A percentile compares a stretch with the other conserved stretches of the same genome.
These are phyloP conservation scores for Pythium scleroteichum DNA, from an alignment of 352 stramenopile genomes.

Conservation along the genomic window DNA sequence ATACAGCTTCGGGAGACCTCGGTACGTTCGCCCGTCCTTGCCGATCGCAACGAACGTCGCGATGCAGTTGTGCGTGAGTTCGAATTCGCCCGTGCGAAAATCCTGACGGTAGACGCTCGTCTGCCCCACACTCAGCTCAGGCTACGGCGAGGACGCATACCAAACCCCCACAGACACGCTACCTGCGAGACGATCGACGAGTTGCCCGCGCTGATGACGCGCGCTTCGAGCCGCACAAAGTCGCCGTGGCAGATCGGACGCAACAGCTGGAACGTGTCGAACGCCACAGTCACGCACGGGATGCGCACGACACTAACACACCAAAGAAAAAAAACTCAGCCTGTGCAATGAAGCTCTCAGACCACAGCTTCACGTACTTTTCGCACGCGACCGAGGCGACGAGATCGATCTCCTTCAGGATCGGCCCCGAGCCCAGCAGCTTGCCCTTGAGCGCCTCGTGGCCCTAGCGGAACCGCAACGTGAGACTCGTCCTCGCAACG, in stretches of 20 bases:
- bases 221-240: slow-evolving; percentile 42
- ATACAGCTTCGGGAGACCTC: slow-evolving; percentile 28
- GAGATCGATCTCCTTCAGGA: slow-evolving; percentile 53
- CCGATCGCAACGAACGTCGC: slow-evolving; percentile 44
- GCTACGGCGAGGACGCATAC: too few relatives aligned
- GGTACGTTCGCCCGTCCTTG: slow-evolving; percentile 19
- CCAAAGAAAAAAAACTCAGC: neutral
- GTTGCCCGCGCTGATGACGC: slow-evolving; percentile 38
- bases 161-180: neutral
- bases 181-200: slow-evolving; percentile 48
- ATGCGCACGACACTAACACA: slow-evolving; percentile 29
- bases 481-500: neutral
- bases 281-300: slow-evolving; percentile 42
- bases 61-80: slow-evolving; percentile 46
- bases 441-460: slow-evolving; percentile 52
- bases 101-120: slow-evolving; percentile 47
- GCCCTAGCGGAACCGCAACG: slow-evolving; percentile 20
- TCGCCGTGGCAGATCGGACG: slow-evolving; percentile 44
- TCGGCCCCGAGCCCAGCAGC: slow-evolving; percentile 45
- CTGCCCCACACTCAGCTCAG: too few relatives aligned
- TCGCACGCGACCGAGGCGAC: slow-evolving; percentile 40
- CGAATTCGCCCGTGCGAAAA: slow-evolving; percentile 32
- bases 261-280: slow-evolving; percentile 45
- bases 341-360: neutral
- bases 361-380: slow-evolving; percentile 25